phyloP scores from a whole-genome alignment of 2,329 filamentous ascomycete genomes.

The Capronia epimyces region DNA sequence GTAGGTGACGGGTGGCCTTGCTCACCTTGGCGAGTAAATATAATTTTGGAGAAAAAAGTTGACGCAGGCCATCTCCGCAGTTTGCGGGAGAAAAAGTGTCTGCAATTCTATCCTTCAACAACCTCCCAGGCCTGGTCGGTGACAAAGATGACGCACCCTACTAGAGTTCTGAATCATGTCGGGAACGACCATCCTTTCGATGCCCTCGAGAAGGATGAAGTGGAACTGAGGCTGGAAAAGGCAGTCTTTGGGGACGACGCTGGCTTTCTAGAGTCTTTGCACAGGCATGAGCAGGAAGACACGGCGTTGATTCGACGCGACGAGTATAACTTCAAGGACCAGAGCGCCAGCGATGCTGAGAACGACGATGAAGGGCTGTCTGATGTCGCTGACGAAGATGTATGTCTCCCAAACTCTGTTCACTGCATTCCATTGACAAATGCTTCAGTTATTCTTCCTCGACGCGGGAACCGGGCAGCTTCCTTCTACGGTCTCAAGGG shows the following conservation, averaged over 20 bases:
- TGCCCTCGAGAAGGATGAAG: constrained; percentile 64
- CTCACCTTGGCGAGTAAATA: neutral
- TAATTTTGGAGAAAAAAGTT: constrained; percentile 4
- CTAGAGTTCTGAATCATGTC: neutral
- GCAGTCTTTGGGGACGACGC: constrained; percentile 81
- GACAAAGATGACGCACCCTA: constrained; percentile 2
- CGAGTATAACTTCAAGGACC: constrained; percentile 26
- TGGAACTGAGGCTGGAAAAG: constrained; percentile 79
- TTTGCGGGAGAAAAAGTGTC: neutral
- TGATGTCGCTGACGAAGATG: constrained; percentile 68
- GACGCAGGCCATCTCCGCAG: neutral
- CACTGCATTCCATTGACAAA: constrained; percentile 1
- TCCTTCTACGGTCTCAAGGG: constrained; percentile 31
- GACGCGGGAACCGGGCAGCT: constrained; percentile 57
- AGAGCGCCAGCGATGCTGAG: constrained; percentile 35
- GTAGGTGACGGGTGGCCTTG: too few relatives aligned
- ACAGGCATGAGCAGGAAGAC: constrained; percentile 49
- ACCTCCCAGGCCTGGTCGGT: neutral
- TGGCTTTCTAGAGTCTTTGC: constrained; percentile 73
- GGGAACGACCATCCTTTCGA: constrained; percentile 12
- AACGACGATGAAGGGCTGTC: constrained; percentile 52
- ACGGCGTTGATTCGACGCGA: constrained; percentile 32
- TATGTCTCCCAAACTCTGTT: constrained; percentile 34
- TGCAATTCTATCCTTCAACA: neutral
- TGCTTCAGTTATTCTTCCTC: constrained; percentile 65